Conservation (phyloP, 2,329 filamentous ascomycete species). For the Monilinia polystroma region DNA sequence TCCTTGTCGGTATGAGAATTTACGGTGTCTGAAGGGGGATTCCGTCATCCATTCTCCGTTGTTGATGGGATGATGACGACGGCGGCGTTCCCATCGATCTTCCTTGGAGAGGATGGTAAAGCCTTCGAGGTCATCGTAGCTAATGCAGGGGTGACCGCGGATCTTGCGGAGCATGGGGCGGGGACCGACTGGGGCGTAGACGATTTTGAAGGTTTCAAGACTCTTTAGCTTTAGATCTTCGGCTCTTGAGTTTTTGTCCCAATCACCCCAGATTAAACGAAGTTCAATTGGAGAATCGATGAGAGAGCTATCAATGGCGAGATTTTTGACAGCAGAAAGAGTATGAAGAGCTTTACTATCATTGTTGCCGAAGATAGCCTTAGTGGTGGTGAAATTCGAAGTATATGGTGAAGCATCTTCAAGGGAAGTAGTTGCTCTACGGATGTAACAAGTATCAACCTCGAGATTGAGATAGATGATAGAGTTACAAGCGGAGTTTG, state of each 20-base stretch:
- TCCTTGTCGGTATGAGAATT: slow-evolving; percentile 8
- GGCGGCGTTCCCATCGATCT: slow-evolving; percentile 6
- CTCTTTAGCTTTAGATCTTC: neutral
- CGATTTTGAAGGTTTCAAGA: slow-evolving; percentile 12
- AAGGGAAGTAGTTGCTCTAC: slow-evolving; percentile 11
- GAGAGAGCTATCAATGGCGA: slow-evolving; percentile 12
- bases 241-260: neutral
- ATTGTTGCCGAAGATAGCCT: slow-evolving; percentile 13
- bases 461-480: slow-evolving; percentile 12
- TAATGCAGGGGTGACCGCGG: slow-evolving; percentile 6
- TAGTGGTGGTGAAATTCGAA: slow-evolving; percentile 9
- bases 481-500: neutral
- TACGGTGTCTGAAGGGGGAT: neutral
- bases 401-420: slow-evolving; percentile 8
- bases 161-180: neutral
- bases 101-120: neutral
- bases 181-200: slow-evolving; percentile 7
- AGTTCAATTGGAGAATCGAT: slow-evolving; percentile 16
- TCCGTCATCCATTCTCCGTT: slow-evolving; percentile 10
- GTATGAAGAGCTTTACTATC: neutral
- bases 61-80: neutral
- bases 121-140: neutral
- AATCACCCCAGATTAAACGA: slow-evolving; percentile 15
- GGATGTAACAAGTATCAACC: slow-evolving; percentile 11
- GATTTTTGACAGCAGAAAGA: neutral